A percentile compares a stretch with the other conserved stretches of the same genome.
phyloP scores from a whole-genome alignment of 1,139 yeast genomes.

The Meyerozyma carpophila region DNA sequence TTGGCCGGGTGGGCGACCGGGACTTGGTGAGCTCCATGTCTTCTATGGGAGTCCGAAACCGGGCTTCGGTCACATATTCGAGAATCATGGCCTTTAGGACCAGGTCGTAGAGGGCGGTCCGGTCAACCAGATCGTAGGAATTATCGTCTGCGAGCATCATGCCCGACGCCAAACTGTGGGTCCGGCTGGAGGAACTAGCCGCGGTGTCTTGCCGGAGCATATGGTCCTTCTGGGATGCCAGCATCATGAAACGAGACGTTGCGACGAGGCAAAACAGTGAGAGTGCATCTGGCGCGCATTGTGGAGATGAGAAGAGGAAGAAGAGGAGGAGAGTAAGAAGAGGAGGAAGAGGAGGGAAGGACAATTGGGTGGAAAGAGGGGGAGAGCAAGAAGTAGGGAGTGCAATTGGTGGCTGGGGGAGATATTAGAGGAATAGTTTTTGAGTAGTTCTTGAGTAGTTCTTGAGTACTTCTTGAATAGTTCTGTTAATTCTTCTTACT shows the following conservation, averaged over 20 bases:
- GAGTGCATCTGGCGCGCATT: not conserved
- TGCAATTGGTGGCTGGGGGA: not conserved
- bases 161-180: slow-evolving; percentile 22
- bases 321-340: not conserved
- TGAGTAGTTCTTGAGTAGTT: no score
- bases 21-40: slow-evolving; percentile 6
- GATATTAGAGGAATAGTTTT: no score
- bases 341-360: not conserved
- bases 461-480: no score
- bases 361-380: not conserved
- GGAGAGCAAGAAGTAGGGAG: not conserved
- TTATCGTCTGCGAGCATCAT: slow-evolving; percentile 16
- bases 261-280: not conserved
- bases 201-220: slow-evolving; percentile 5
- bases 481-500: no score
- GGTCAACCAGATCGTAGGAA: slow-evolving; percentile 22
- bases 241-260: slow-evolving; percentile 1
- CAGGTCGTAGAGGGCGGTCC: slow-evolving; percentile 29
- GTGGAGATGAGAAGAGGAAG: not conserved
- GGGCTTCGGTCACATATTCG: slow-evolving; percentile 54
- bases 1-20: slow-evolving; percentile 6
- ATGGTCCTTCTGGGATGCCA: not conserved
- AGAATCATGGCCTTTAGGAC: slow-evolving; percentile 46
- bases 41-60: slow-evolving; percentile 42
- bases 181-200: slow-evolving; percentile 5